These are phyloP conservation scores for Fusarium sp. DNA, from an alignment of 2,329 filamentous ascomycete genomes.

Conservation along the genomic window DNA sequence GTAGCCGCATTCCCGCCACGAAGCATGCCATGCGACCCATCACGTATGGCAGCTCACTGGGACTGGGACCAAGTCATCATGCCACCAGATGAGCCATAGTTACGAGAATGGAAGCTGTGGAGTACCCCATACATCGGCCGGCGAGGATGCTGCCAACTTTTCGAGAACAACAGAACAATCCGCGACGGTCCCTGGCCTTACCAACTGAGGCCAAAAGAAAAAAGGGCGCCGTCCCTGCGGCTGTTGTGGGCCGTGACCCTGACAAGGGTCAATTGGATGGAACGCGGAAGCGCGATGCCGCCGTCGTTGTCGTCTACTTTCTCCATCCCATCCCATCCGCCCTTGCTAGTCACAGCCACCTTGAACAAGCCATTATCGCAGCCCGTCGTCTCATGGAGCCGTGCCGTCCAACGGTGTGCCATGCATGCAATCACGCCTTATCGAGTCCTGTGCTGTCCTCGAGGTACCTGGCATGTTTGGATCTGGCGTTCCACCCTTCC, in stretches of 20 bases:
- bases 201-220: slow-evolving; percentile 13
- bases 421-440: slow-evolving; percentile 17
- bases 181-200: background rate
- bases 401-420: background rate
- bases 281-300: slow-evolving; percentile 33
- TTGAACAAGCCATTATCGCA: slow-evolving; percentile 5
- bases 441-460: slow-evolving; percentile 1
- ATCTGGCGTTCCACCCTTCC: slow-evolving; percentile 19
- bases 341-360: slow-evolving; percentile 4
- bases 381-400: slow-evolving; percentile 3
- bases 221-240: slow-evolving; percentile 28
- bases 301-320: slow-evolving; percentile 14
- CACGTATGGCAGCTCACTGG: background rate
- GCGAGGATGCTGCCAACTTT: slow-evolving; percentile 13
- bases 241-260: slow-evolving; percentile 28
- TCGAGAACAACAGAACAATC: slow-evolving; percentile 22
- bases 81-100: background rate
- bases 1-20: background rate
- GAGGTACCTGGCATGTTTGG: background rate
- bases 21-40: background rate
- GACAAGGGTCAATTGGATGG: slow-evolving; percentile 22
- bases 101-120: background rate
- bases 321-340: slow-evolving; percentile 9
- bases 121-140: background rate
- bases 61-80: background rate